Percentiles rank a stretch among this genome's conserved stretches.
Conservation (phyloP, 345 rosid species). For the Salix udensis region DNA sequence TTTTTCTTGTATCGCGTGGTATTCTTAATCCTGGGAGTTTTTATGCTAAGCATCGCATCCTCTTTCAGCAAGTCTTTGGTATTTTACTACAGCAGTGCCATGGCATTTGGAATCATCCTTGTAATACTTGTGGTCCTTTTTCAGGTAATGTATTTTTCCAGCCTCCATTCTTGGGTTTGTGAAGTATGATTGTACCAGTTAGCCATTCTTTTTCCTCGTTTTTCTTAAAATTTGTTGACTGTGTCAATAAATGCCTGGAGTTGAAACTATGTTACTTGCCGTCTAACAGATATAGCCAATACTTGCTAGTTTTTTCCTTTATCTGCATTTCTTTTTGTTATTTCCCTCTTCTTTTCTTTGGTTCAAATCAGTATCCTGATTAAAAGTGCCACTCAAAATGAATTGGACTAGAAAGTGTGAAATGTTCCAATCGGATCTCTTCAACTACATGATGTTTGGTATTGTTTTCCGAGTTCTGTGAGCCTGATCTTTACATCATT, state of each 20-base stretch:
- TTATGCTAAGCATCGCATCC: conserved; percentile 60
- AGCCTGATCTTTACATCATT: neutral
- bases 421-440: neutral
- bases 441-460: neutral
- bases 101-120: conserved; percentile 86
- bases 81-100: conserved; percentile 87
- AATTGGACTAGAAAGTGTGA: neutral
- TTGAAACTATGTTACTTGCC: neutral
- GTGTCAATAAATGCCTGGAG: neutral
- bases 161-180: neutral
- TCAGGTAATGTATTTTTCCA: conserved; percentile 49
- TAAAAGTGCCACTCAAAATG: neutral
- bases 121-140: conserved; percentile 76
- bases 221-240: neutral
- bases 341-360: neutral
- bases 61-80: conserved; percentile 67
- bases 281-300: neutral
- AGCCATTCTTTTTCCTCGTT: neutral
- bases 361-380: neutral
- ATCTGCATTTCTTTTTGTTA: neutral
- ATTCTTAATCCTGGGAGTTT: conserved; percentile 56
- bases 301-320: neutral
- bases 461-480: neutral
- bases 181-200: neutral
- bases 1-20: conserved; percentile 56